phyloP scores from a whole-genome alignment of 2,329 filamentous ascomycete genomes.

The Fonsecaea erecta region DNA sequence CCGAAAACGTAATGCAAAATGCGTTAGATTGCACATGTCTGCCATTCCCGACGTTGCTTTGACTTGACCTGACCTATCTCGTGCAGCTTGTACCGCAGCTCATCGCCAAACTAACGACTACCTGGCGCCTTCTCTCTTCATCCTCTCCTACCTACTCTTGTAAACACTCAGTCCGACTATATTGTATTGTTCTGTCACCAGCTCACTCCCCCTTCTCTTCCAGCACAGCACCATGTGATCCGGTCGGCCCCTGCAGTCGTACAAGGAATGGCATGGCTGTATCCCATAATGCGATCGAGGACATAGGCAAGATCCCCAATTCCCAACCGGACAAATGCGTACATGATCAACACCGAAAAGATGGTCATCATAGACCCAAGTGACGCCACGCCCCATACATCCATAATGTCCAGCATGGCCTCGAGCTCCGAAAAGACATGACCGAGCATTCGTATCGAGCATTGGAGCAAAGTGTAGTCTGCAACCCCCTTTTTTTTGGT shows the following conservation, averaged over 20 bases:
- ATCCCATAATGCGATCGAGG: neutral
- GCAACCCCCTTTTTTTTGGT: neutral
- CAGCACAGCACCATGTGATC: neutral
- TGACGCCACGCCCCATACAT: neutral
- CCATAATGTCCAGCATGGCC: neutral
- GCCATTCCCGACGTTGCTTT: neutral
- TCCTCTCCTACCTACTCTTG: neutral
- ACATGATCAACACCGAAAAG: constrained; percentile 1
- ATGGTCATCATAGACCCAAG: neutral
- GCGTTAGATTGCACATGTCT: neutral
- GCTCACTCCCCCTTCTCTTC: neutral
- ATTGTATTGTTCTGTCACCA: neutral
- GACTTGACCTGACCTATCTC: neutral
- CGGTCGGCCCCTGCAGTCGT: neutral
- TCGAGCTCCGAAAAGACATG: neutral
- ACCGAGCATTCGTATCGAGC: constrained; percentile 2
- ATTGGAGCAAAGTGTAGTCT: neutral
- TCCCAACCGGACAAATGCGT: neutral
- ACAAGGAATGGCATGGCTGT: neutral
- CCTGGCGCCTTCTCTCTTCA: too few relatives aligned
- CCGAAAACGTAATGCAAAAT: neutral
- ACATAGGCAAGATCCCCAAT: neutral
- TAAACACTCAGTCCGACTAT: neutral
- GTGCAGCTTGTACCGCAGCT: neutral
- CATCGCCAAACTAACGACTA: too few relatives aligned